Evolutionary conservation across 2,329 filamentous ascomycete species (phyloP), one percentile per base, ranked within the genome.

Genomic region (Ceratocystis lukuohia): DNA sequence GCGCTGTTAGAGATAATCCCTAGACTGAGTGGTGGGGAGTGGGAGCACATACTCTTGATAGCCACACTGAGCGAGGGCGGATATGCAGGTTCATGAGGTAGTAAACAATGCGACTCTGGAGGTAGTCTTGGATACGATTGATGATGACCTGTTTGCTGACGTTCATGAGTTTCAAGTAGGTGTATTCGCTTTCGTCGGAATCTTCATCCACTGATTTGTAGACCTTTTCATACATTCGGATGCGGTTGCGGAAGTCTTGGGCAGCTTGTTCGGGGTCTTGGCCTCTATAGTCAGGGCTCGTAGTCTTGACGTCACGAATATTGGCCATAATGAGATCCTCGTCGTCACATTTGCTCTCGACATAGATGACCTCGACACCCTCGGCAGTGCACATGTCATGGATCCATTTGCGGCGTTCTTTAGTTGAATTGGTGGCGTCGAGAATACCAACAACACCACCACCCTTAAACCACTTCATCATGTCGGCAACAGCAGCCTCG

Each of bases 21-120:
- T 41, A 41, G 3, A 12, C 37, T 41, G 37, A 12, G 37, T 41
- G 37, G 37, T 8, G 37, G 1, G 8, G 37, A 5, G 30, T 37
- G 8, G 33, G 3, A 50, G 28, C 12, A 82, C 86, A 76, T 80
- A 93, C 89, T 70, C 94, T 82, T 70, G 94, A 97, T 64, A 99
- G 79, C 94, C 94, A 99, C 70, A 99, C 96, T 3, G 91, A 96
- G 66, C 94, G 85, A 20, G 93, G 93, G 70, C 93, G 93, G 75
- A 99, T 99, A 77, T 99, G 94, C 48, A 99, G 81, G 74, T 97
- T 99, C 87, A 97, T 96, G 67, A 97, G 84, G 75, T 96, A 99
- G 77, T 99, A 99, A 59, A 99, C 93, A 57, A 99, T 87, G 67
- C 94, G 87, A 75, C 91, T 96, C 75, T 96, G 94, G 33, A 99